Evolutionary conservation across 1,284 basidiomycete genomes (phyloP).

Genomic region (Irpex lacteus): DNA sequence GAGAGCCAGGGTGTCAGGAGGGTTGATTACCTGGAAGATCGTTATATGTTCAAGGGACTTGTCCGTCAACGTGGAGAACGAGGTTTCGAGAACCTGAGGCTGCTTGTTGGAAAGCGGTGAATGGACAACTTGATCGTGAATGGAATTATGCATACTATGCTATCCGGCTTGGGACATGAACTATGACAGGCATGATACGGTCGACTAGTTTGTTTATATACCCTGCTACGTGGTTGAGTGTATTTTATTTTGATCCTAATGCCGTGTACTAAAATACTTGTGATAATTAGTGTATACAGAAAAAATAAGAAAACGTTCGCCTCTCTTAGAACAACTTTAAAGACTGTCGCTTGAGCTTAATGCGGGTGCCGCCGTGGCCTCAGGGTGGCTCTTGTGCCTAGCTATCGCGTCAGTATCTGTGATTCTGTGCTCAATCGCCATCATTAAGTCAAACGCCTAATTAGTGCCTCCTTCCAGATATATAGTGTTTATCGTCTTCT

Average conservation of each 20-base stretch:
- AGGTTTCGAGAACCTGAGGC: conserved; percentile 37
- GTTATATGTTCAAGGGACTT: conserved; percentile 54
- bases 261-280: not conserved
- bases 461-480: no score
- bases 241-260: not conserved
- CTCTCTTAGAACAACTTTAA: no score
- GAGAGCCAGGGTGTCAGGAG: conserved; percentile 41
- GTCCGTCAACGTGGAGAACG: conserved; percentile 35
- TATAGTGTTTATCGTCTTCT: no score
- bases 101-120: conserved; percentile 29
- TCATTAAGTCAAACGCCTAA: no score
- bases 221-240: not conserved
- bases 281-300: not conserved
- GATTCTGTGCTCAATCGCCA: no score
- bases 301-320: no score
- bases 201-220: not conserved
- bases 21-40: conserved; percentile 53
- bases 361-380: no score
- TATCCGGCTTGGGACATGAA: not conserved
- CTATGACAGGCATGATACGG: not conserved
- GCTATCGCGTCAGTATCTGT: no score
- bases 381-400: no score
- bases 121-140: not conserved
- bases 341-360: no score
- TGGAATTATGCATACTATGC: not conserved